Percentiles rank a stretch among this genome's conserved stretches.
phyloP scores from a whole-genome alignment of 306 rosid species.

The Fragaria nilgerrensis region DNA sequence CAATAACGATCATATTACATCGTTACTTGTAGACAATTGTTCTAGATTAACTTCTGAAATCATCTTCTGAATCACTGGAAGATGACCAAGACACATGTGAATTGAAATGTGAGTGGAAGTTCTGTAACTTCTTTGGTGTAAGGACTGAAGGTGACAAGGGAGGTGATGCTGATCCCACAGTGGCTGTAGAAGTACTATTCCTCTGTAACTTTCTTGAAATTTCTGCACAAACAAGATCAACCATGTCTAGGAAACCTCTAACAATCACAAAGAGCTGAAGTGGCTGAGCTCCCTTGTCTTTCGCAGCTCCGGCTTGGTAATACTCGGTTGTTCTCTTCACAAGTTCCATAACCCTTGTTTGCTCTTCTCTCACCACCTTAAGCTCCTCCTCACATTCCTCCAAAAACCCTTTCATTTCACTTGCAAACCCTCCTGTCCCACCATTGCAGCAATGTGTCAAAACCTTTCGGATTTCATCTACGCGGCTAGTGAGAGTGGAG shows the following conservation, averaged over 20 bases:
- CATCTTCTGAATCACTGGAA: constrained; percentile 58
- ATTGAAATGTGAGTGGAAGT: constrained; percentile 43
- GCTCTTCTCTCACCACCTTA: constrained; percentile 53
- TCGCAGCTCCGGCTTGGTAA: constrained; percentile 56
- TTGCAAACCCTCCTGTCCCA: constrained; percentile 46
- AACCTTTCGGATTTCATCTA: constrained; percentile 41
- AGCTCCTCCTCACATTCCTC: constrained; percentile 72
- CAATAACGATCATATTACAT: neutral
- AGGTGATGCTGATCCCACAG: constrained; percentile 32
- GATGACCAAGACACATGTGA: constrained; percentile 38
- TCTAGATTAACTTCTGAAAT: constrained; percentile 33
- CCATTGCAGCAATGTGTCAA: constrained; percentile 36
- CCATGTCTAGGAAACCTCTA: constrained; percentile 63
- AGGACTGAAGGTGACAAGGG: constrained; percentile 52
- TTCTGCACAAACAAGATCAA: constrained; percentile 54
- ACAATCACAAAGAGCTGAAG: constrained; percentile 60
- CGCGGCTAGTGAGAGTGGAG: constrained; percentile 40
- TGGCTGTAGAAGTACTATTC: constrained; percentile 31
- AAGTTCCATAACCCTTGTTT: constrained; percentile 51
- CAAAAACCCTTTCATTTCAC: constrained; percentile 59
- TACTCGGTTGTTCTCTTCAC: constrained; percentile 68
- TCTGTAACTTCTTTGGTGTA: constrained; percentile 33
- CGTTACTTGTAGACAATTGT: neutral
- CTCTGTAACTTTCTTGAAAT: constrained; percentile 43
- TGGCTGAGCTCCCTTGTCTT: constrained; percentile 42